phyloP scores from a whole-genome alignment of 1,284 basidiomycete genomes.

The Phenoliferia sp. region DNA sequence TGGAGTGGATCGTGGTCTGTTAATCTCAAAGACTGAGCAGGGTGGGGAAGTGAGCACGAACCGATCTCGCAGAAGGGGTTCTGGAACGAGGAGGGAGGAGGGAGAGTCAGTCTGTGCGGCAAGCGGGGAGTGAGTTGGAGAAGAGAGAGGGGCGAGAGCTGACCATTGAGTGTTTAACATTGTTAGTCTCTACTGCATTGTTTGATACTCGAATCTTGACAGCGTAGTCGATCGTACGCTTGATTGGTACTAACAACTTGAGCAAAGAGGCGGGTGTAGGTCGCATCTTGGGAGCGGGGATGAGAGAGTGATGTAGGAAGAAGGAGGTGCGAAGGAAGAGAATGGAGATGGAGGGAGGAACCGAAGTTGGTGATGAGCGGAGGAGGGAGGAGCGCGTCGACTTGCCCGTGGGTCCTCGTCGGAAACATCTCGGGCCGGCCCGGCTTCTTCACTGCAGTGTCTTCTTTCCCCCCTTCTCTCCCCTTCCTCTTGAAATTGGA shows the following conservation, averaged over 20 bases:
- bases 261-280: conserved; percentile 33
- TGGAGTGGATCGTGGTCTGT: conserved; percentile 42
- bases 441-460: no score
- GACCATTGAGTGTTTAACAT: conserved; percentile 94
- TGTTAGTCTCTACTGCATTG: conserved; percentile 87
- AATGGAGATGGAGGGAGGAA: no score
- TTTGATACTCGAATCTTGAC: conserved; percentile 86
- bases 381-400: no score
- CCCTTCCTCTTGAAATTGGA: no score
- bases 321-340: no score
- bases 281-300: conserved; percentile 24
- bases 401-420: no score
- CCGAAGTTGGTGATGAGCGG: no score
- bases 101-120: neutral
- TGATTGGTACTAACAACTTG: conserved; percentile 87
- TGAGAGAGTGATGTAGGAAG: no score
- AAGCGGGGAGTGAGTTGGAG: neutral
- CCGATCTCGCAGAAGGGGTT: conserved; percentile 97
- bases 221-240: conserved; percentile 53
- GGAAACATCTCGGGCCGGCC: no score
- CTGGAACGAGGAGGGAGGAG: conserved; percentile 45
- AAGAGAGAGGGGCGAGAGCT: conserved; percentile 36
- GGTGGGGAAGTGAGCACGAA: conserved; percentile 44
- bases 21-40: neutral
- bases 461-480: no score